phyloP scores from a whole-genome alignment of 805 yeast genomes.

The Jamesozyma jinghongensis region DNA sequence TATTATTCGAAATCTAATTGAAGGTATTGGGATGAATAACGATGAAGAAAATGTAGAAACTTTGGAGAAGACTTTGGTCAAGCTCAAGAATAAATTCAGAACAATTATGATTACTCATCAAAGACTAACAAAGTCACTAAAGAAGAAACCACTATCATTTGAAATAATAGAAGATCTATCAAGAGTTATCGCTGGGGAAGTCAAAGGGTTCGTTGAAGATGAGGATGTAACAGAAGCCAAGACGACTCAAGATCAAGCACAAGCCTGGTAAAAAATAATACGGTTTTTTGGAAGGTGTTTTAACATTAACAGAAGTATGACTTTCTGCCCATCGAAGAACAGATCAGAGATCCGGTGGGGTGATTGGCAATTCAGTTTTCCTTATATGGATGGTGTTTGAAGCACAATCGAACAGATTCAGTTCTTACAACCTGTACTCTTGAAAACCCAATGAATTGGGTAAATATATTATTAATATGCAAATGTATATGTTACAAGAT shows the following conservation, averaged over 20 bases:
- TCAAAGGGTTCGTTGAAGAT: constrained; percentile 26
- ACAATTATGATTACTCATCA: constrained; percentile 35
- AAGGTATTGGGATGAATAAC: constrained; percentile 34
- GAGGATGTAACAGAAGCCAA: constrained; percentile 12
- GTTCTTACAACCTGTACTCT: too few species aligned
- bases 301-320: background rate
- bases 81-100: constrained; percentile 55
- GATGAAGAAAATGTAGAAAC: constrained; percentile 47
- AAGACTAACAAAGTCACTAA: constrained; percentile 8
- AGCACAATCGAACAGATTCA: too few species aligned
- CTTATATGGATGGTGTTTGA: too few species aligned
- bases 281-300: background rate
- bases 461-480: too few species aligned
- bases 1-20: constrained; percentile 22
- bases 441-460: too few species aligned
- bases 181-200: constrained; percentile 24
- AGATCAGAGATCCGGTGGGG: too few species aligned
- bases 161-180: constrained; percentile 31
- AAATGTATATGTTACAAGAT: too few species aligned
- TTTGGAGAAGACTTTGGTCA: constrained; percentile 42
- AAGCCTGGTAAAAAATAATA: constrained; percentile 18
- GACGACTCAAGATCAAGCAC: constrained; percentile 16
- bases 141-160: constrained; percentile 21
- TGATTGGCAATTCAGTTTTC: too few species aligned
- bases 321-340: too few species aligned